Conservation (phyloP, 257 asterid genomes). For the Nicotiana noctiflora region DNA sequence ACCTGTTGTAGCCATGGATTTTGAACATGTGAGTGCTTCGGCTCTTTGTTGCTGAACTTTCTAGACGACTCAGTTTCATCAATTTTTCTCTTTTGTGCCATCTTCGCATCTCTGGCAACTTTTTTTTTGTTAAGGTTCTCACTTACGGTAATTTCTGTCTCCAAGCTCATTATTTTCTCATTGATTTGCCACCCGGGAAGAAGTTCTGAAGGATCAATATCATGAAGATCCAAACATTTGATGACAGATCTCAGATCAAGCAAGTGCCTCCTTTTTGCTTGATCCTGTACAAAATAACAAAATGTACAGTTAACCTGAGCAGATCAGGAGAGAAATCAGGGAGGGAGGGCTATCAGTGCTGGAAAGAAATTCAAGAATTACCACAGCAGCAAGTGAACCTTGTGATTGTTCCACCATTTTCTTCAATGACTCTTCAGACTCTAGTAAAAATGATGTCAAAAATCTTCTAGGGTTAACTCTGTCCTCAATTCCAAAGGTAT, state of each 20-base stretch:
- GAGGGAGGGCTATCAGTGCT: neutral
- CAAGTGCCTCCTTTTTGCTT: constrained; percentile 57
- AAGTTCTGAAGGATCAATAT: constrained; percentile 44
- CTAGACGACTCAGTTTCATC: constrained; percentile 37
- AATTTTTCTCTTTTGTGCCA: constrained; percentile 48
- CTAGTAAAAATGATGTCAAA: constrained; percentile 48
- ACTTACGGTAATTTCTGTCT: constrained; percentile 40
- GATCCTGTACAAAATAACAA: constrained; percentile 39
- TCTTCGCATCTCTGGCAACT: neutral
- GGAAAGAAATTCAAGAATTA: constrained; percentile 17
- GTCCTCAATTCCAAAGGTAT: constrained; percentile 61
- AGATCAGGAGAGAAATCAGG: neutral
- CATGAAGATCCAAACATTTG: constrained; percentile 54
- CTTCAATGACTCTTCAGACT: constrained; percentile 47
- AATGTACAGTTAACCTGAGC: constrained; percentile 13
- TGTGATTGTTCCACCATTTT: constrained; percentile 31
- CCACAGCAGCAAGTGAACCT: constrained; percentile 40
- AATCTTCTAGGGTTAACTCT: constrained; percentile 43
- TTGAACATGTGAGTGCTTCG: constrained; percentile 38
- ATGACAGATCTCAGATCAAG: constrained; percentile 42
- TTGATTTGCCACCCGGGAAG: constrained; percentile 76
- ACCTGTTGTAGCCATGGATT: constrained; percentile 34
- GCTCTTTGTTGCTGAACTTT: constrained; percentile 37
- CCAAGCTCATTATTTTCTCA: constrained; percentile 43
- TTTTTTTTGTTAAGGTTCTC: constrained; percentile 3